A percentile compares a stretch with the other conserved stretches of the same genome.
phyloP scores from a whole-genome alignment of 768 basidiomycete species.

The Coprinopsis strossmayeri region DNA sequence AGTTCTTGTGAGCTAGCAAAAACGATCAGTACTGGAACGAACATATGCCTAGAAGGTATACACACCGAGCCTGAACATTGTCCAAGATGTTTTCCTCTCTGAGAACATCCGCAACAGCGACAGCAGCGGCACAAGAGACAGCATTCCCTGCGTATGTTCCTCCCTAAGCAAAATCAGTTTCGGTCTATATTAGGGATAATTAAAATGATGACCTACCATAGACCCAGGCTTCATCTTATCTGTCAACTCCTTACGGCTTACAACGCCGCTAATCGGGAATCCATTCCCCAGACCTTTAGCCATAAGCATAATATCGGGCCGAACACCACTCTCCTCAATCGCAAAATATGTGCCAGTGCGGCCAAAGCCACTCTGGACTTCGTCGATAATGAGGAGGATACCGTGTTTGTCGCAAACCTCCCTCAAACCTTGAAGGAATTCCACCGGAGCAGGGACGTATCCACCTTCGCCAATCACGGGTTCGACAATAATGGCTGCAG shows the following conservation, averaged over 20 bases:
- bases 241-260: conserved; percentile 75
- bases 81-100: conserved; percentile 73
- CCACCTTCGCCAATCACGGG: conserved; percentile 95
- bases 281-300: conserved; percentile 94
- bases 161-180: conserved; percentile 36
- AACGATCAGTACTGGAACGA: conserved; percentile 1
- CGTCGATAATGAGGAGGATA: conserved; percentile 80
- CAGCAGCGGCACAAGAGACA: conserved; percentile 86
- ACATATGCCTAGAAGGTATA: not conserved
- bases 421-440: conserved; percentile 75
- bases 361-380: conserved; percentile 88
- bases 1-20: conserved; percentile 72
- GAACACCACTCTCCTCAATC: conserved; percentile 78
- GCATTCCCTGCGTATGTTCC: conserved; percentile 93
- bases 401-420: conserved; percentile 82
- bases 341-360: conserved; percentile 79
- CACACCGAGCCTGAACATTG: conserved; percentile 68
- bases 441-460: conserved; percentile 81
- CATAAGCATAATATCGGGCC: conserved; percentile 82
- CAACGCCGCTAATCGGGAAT: conserved; percentile 86
- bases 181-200: not conserved
- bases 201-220: conserved; percentile 42
- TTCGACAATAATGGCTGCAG: conserved; percentile 91
- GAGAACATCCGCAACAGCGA: conserved; percentile 75
- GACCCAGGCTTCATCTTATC: conserved; percentile 75